Percentiles rank a stretch among this genome's conserved stretches.
These are phyloP conservation scores for Botrytis sinoallii DNA, from an alignment of 2,329 filamentous ascomycete genomes.

Conservation along the genomic window DNA sequence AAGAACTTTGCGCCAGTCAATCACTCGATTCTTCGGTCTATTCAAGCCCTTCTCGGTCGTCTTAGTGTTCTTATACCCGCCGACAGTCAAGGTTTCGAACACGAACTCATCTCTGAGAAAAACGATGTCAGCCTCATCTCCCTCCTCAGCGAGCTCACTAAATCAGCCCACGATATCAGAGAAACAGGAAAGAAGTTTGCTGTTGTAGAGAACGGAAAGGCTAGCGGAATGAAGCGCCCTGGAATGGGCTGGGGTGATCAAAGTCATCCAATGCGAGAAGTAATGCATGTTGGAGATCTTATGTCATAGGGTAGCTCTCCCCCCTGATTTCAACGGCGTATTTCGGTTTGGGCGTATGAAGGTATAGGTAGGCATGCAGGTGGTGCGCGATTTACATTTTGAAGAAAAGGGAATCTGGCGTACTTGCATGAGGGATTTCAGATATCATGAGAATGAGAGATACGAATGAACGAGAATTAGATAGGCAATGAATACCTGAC, in stretches of 20 bases:
- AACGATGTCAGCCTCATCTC: conserved; percentile 81
- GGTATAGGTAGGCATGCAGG: conserved; percentile 6
- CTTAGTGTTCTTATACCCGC: conserved; percentile 76
- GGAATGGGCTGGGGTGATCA: conserved; percentile 14
- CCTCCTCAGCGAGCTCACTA: conserved; percentile 71
- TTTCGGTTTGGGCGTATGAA: conserved; percentile 11
- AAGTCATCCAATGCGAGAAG: conserved; percentile 17
- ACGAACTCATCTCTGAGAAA: conserved; percentile 71
- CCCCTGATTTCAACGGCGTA: not conserved
- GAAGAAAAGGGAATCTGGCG: conserved; percentile 9
- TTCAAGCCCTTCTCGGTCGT: conserved; percentile 80
- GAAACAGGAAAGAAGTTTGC: conserved; percentile 73
- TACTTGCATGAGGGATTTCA: conserved; percentile 1
- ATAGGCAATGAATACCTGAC: conserved; percentile 2
- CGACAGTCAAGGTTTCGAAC: conserved; percentile 60
- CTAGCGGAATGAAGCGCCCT: conserved; percentile 1
- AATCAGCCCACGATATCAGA: conserved; percentile 66
- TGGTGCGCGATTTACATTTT: not conserved
- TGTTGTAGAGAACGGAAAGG: conserved; percentile 45
- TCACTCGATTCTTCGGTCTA: conserved; percentile 77
- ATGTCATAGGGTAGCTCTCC: conserved; percentile 5
- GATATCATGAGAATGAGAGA: conserved; percentile 13
- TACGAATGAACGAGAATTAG: conserved; percentile 17
- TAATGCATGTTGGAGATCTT: conserved; percentile 23
- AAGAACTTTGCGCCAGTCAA: conserved; percentile 41